Conservation (phyloP, 2,329 filamentous ascomycete genomes). For the Aspergillus tubingensis region DNA sequence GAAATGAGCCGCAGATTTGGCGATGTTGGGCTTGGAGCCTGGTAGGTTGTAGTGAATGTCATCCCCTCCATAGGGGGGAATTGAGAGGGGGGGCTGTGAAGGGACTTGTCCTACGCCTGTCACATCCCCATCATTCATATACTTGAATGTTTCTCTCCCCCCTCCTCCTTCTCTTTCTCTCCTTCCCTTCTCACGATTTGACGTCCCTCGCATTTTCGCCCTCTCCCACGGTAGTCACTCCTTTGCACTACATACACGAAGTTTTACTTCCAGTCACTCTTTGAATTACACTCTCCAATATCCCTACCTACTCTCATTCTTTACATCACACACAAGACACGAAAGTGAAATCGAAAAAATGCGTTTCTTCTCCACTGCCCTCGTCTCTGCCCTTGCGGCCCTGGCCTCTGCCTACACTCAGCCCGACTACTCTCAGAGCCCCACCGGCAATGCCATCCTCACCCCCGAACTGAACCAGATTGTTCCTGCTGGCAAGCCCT, state of each 20-base stretch:
- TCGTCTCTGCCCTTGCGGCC: conserved; percentile 43
- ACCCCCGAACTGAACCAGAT: conserved; percentile 54
- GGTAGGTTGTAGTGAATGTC: background rate
- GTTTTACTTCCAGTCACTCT: conserved; percentile 30
- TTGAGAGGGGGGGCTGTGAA: background rate
- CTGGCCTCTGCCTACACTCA: conserved; percentile 40
- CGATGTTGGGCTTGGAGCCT: conserved; percentile 3
- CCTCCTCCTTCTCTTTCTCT: conserved; percentile 16
- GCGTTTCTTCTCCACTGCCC: conserved; percentile 41
- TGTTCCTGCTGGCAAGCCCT: conserved; percentile 58
- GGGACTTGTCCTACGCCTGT: background rate
- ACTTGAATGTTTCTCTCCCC: conserved; percentile 17
- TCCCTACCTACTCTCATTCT: conserved; percentile 5
- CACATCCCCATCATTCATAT: conserved; percentile 8
- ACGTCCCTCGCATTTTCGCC: conserved; percentile 1
- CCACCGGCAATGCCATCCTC: conserved; percentile 57
- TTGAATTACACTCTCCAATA: conserved; percentile 15
- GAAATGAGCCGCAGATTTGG: conserved; percentile 11
- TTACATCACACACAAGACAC: conserved; percentile 6
- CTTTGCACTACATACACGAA: conserved; percentile 19
- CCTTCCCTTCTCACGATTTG: conserved; percentile 17
- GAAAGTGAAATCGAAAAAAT: conserved; percentile 31
- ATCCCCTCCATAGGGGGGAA: conserved; percentile 7
- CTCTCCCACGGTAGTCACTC: conserved; percentile 25
- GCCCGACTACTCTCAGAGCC: conserved; percentile 38